Percentiles rank a stretch among this genome's conserved stretches.
Conservation (phyloP, 495 filamentous ascomycete genomes). For the Daldinia caldariorum region DNA sequence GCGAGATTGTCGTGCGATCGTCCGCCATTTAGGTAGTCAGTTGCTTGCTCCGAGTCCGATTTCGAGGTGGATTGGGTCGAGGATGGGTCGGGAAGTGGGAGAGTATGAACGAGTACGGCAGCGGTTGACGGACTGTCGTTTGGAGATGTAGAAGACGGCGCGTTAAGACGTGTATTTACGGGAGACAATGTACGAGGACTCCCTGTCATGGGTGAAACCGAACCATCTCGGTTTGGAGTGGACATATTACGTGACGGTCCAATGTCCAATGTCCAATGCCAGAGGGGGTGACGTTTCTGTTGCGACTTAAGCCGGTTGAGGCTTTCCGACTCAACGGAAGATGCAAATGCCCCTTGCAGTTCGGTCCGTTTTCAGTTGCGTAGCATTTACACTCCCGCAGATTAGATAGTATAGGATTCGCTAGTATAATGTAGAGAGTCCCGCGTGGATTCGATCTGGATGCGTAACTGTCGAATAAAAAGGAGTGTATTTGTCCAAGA, state of each 20-base stretch:
- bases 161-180: slow-evolving; percentile 26
- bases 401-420: not conserved
- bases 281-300: slow-evolving; percentile 15
- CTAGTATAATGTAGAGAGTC: not conserved
- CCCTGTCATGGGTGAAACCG: slow-evolving; percentile 45
- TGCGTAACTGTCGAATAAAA: not conserved
- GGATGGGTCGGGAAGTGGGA: slow-evolving; percentile 32
- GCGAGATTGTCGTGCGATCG: slow-evolving; percentile 49
- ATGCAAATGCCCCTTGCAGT: slow-evolving; percentile 23
- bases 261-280: slow-evolving; percentile 7
- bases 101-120: slow-evolving; percentile 12
- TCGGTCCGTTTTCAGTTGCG: slow-evolving; percentile 23
- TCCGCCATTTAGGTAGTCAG: slow-evolving; percentile 59
- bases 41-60: slow-evolving; percentile 42
- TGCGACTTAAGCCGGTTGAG: slow-evolving; percentile 13
- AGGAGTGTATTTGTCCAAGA: not conserved
- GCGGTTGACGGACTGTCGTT: not conserved
- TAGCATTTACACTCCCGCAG: slow-evolving; percentile 15
- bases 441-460: not conserved
- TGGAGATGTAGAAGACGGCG: slow-evolving; percentile 21
- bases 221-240: slow-evolving; percentile 45
- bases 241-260: slow-evolving; percentile 38
- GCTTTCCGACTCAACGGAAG: slow-evolving; percentile 16
- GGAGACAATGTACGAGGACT: slow-evolving; percentile 39
- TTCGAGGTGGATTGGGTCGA: slow-evolving; percentile 32